These are phyloP conservation scores for Lachancea sp. DNA, from an alignment of 805 yeast species.

Conservation along the genomic window DNA sequence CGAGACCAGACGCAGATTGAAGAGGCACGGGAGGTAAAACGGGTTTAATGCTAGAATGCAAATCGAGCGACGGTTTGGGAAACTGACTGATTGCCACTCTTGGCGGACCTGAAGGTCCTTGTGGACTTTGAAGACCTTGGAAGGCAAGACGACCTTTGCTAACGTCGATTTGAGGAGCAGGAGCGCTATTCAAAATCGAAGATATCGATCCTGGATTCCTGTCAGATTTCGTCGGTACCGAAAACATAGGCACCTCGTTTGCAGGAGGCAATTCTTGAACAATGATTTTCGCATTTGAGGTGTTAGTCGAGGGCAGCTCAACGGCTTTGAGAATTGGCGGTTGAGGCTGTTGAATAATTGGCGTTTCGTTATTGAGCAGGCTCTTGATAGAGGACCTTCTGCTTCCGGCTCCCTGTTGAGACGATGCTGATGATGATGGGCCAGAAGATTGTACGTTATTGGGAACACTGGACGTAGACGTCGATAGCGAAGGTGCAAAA, in stretches of 20 bases:
- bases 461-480: neutral
- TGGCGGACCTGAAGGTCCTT: conserved; percentile 1
- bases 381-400: conserved; percentile 12
- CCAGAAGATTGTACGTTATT: conserved; percentile 3
- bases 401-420: conserved; percentile 6
- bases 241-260: neutral
- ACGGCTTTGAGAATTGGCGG: neutral
- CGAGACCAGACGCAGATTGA: conserved; percentile 1
- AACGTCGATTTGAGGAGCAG: neutral
- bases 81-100: conserved; percentile 1
- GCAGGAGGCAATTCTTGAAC: conserved; percentile 10
- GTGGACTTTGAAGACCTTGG: neutral
- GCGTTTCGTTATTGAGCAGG: conserved; percentile 8
- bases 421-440: conserved; percentile 4
- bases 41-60: neutral
- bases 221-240: neutral
- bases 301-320: neutral
- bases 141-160: too few relatives aligned
- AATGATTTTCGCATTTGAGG: conserved; percentile 5
- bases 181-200: conserved; percentile 4
- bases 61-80: neutral
- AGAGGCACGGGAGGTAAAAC: conserved; percentile 11
- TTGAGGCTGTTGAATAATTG: neutral
- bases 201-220: conserved; percentile 2
- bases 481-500: conserved; percentile 1